Conservation (phyloP, 2,329 filamentous ascomycete genomes). For the Fusarium sp. region DNA sequence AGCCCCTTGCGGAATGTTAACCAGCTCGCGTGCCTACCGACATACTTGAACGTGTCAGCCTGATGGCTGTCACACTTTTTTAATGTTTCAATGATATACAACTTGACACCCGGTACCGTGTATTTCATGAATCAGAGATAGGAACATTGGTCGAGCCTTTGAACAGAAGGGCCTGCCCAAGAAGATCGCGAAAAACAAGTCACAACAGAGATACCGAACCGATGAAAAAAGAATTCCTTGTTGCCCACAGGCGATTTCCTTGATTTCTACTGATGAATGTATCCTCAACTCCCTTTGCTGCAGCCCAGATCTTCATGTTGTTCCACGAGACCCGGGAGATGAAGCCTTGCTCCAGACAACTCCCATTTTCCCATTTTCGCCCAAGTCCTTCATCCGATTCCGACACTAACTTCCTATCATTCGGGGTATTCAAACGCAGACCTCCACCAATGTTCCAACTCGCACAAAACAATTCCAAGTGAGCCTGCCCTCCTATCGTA, state of each 20-base stretch:
- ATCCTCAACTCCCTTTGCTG: conserved; percentile 9
- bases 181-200: not conserved
- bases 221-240: not conserved
- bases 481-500: conserved; percentile 6
- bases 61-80: not conserved
- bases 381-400: not conserved
- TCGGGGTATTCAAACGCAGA: conserved; percentile 29
- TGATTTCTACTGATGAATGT: conserved; percentile 4
- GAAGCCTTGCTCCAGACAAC: not conserved
- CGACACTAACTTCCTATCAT: not conserved
- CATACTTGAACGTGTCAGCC: not conserved
- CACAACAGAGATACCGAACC: not conserved
- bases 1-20: not conserved
- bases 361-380: not conserved
- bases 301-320: not conserved
- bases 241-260: not conserved
- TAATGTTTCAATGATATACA: not conserved
- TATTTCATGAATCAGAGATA: not conserved
- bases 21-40: not conserved
- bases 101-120: no score
- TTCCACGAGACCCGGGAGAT: not conserved
- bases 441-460: conserved; percentile 17
- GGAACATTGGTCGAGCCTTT: not conserved
- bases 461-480: conserved; percentile 24
- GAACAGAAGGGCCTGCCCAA: not conserved